Conservation (phyloP, 148 eudicot species). For the Arctostaphylos glauca region DNA sequence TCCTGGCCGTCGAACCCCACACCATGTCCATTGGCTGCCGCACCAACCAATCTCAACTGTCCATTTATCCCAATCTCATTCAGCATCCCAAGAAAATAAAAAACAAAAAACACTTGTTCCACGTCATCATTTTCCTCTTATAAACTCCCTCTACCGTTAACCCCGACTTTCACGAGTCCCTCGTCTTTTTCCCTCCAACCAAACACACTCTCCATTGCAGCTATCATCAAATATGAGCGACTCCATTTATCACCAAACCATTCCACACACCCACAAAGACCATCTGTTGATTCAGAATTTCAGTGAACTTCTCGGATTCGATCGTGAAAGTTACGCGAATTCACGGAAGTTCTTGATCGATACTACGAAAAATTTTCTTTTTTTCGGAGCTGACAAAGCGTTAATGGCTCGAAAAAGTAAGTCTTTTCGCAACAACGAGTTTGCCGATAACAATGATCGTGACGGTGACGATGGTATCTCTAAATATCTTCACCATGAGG, state of each 20-base stretch:
- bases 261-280: not conserved
- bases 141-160: constrained; percentile 18
- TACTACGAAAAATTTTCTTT: constrained; percentile 5
- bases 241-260: constrained; percentile 17
- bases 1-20: not conserved
- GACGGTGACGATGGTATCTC: not conserved
- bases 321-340: constrained; percentile 3
- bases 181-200: not conserved
- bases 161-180: not conserved
- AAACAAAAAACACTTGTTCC: constrained; percentile 10
- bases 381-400: constrained; percentile 31
- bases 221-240: not conserved
- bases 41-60: not conserved
- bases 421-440: not conserved
- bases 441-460: not conserved
- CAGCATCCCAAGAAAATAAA: constrained; percentile 21
- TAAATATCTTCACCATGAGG: not conserved
- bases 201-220: not conserved
- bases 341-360: not conserved
- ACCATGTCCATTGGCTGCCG: not conserved
- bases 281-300: not conserved
- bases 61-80: constrained; percentile 15
- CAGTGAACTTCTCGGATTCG: constrained; percentile 5
- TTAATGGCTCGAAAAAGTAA: constrained; percentile 24
- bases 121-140: constrained; percentile 18